phyloP scores from a whole-genome alignment of 139 green algal species.

The Auxenochlorella pyrenoidosa region DNA sequence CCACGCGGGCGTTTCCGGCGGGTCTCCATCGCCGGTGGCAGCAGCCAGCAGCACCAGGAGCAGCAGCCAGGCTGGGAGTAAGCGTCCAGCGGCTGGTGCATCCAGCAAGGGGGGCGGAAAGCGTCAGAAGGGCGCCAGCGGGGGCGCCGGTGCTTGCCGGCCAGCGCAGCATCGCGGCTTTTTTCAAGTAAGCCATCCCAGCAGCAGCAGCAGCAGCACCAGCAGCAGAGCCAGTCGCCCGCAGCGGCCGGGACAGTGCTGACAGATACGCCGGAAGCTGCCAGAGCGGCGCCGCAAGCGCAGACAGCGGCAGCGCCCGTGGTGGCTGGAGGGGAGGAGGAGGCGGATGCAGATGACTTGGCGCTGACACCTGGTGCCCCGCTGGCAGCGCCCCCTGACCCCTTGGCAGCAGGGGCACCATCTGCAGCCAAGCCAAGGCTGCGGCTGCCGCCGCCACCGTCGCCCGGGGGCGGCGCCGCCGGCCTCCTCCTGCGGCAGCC shows the following conservation, averaged over 20 bases:
- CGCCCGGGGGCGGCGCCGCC: background rate
- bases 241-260: too few species aligned
- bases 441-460: background rate
- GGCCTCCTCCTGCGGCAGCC: background rate
- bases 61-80: background rate
- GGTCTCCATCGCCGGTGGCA: background rate
- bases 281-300: background rate
- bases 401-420: background rate
- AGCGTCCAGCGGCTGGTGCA: background rate
- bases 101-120: conserved; percentile 1
- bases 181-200: background rate
- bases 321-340: background rate
- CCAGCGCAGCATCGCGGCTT: background rate
- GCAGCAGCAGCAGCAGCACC: conserved; percentile 15
- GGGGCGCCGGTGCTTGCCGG: background rate
- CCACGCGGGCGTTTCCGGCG: background rate
- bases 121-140: background rate
- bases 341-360: background rate
- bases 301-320: too few species aligned
- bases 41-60: background rate
- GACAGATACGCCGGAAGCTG: too few species aligned
- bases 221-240: background rate
- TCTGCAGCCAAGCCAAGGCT: background rate
- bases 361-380: conserved; percentile 11
- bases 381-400: background rate